A percentile compares a stretch with the other conserved stretches of the same genome.
phyloP scores from a whole-genome alignment of 805 yeast species.

The Metschnikowia orientalis region DNA sequence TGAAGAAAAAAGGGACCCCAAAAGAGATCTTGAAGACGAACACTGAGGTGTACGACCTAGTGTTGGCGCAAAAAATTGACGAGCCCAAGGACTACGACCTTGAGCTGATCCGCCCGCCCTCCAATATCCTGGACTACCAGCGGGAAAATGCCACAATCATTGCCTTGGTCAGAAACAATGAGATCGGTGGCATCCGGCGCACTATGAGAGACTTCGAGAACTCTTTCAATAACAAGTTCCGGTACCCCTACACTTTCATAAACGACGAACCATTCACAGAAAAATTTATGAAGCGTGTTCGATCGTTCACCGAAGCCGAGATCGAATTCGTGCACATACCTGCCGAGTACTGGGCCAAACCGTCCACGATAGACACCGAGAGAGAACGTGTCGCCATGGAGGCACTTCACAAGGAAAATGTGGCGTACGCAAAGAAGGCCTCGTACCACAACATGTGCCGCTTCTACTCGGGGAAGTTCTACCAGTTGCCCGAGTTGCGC shows the following conservation, averaged over 20 bases:
- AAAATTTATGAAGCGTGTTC: constrained; percentile 47
- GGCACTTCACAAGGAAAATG: constrained; percentile 35
- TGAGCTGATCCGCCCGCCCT: constrained; percentile 26
- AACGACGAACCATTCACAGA: constrained; percentile 67
- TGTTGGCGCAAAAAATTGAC: constrained; percentile 32
- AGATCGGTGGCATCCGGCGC: constrained; percentile 41
- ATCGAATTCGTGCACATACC: constrained; percentile 41
- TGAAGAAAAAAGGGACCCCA: constrained; percentile 26
- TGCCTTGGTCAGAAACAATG: constrained; percentile 68
- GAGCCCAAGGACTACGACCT: constrained; percentile 48
- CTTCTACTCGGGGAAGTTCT: constrained; percentile 64
- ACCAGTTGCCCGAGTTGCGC: constrained; percentile 55
- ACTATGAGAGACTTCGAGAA: constrained; percentile 61
- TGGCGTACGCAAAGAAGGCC: constrained; percentile 56
- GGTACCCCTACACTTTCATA: constrained; percentile 76
- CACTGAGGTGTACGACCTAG: constrained; percentile 31
- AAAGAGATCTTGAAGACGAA: constrained; percentile 37
- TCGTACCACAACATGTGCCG: constrained; percentile 87
- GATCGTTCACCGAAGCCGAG: constrained; percentile 27
- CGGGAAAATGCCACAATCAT: constrained; percentile 74
- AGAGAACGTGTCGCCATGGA: constrained; percentile 40
- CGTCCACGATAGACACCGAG: constrained; percentile 47
- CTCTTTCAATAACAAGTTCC: constrained; percentile 63
- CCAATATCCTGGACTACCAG: constrained; percentile 23
- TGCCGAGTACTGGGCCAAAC: constrained; percentile 52